Percentiles rank a stretch among this genome's conserved stretches.
phyloP scores from a whole-genome alignment of 108 stramenopile genomes.

The Nitzschia sp. region DNA sequence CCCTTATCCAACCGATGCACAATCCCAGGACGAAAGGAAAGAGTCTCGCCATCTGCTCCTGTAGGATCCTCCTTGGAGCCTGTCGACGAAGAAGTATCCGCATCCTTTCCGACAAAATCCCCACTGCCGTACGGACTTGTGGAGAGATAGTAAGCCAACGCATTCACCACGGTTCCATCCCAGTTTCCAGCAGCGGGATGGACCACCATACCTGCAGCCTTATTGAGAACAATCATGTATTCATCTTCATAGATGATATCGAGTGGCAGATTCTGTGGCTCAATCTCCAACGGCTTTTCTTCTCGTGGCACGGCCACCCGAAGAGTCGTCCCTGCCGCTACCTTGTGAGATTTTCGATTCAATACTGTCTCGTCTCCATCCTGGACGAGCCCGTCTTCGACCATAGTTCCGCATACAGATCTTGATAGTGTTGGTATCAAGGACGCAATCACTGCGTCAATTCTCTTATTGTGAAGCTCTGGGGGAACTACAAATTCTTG shows the following conservation, averaged over 20 bases:
- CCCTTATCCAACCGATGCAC: constrained; percentile 97
- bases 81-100: not conserved
- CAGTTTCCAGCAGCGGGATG: constrained; percentile 98
- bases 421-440: constrained; percentile 44
- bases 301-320: constrained; percentile 21
- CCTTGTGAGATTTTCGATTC: constrained; percentile 55
- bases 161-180: constrained; percentile 95
- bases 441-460: constrained; percentile 50
- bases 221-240: constrained; percentile 90
- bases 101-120: constrained; percentile 49
- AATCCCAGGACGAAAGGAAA: constrained; percentile 91
- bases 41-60: constrained; percentile 59
- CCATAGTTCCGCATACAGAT: constrained; percentile 48
- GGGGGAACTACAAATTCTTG: constrained; percentile 23
- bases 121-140: constrained; percentile 68
- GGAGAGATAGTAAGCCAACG: constrained; percentile 86
- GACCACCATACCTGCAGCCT: constrained; percentile 94
- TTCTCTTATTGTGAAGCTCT: constrained; percentile 42
- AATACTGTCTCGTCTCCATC: constrained; percentile 14
- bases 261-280: constrained; percentile 78
- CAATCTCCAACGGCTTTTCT: constrained; percentile 61
- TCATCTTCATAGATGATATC: constrained; percentile 92
- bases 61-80: constrained; percentile 29
- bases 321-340: constrained; percentile 37
- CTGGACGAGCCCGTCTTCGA: constrained; percentile 34